phyloP scores from a whole-genome alignment of 2,329 filamentous ascomycete genomes.

The Alternaria burnsii region DNA sequence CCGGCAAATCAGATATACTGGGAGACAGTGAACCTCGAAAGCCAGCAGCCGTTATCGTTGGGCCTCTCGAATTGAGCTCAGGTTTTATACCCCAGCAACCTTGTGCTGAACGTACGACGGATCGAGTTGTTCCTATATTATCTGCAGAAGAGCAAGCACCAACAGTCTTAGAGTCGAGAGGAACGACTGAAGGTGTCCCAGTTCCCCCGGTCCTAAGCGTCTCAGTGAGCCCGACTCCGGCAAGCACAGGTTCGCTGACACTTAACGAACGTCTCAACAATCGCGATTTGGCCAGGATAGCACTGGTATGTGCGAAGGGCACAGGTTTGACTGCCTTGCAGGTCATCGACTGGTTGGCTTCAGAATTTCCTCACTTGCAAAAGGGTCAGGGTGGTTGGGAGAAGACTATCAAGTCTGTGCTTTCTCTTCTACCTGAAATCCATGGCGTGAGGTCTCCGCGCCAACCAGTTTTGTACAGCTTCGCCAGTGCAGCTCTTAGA shows the following conservation, averaged over 20 bases:
- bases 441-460: slow-evolving; percentile 1
- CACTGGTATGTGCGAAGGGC: slow-evolving; percentile 22
- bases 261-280: slow-evolving; percentile 4
- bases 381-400: slow-evolving; percentile 23
- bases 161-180: neutral
- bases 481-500: slow-evolving; percentile 9
- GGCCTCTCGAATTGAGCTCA: too few relatives aligned
- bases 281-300: slow-evolving; percentile 23
- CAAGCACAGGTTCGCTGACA: neutral
- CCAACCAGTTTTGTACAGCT: slow-evolving; percentile 10
- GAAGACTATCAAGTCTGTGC: slow-evolving; percentile 16
- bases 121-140: neutral
- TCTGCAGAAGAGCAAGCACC: neutral
- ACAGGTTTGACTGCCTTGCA: slow-evolving; percentile 17
- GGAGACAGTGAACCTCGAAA: neutral
- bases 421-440: slow-evolving; percentile 26
- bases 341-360: slow-evolving; percentile 19
- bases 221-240: neutral
- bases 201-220: too few relatives aligned
- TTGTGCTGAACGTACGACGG: neutral
- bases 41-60: neutral
- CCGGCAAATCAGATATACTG: neutral
- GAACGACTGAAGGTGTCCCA: neutral
- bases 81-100: neutral
- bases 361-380: slow-evolving; percentile 20